Conservation (phyloP, 2,329 filamentous ascomycete genomes). For the Fusarium phyllophilum region DNA sequence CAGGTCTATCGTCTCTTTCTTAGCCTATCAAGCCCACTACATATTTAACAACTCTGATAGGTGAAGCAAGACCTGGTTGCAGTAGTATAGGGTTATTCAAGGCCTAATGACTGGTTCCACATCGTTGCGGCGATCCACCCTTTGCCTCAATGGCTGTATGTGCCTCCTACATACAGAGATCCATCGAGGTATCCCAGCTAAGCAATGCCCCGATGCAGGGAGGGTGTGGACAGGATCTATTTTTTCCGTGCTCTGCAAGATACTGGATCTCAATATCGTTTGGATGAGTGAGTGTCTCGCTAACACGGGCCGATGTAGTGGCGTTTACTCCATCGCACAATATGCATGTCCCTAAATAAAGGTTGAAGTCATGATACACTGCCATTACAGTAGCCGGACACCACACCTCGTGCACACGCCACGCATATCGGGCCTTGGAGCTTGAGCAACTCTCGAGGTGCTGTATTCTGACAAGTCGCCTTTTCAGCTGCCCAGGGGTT, state of each 20-base stretch:
- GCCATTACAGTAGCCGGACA: neutral
- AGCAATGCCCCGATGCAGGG: neutral
- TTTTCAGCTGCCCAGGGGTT: slow-evolving; percentile 27
- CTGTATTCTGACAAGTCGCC: slow-evolving; percentile 10
- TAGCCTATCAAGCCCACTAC: neutral
- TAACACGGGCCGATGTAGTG: neutral
- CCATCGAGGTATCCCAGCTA: neutral
- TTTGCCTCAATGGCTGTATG: slow-evolving; percentile 7
- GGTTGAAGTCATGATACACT: slow-evolving; percentile 6
- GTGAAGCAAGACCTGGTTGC: neutral
- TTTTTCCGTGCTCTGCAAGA: neutral
- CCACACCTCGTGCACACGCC: neutral
- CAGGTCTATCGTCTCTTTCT: neutral
- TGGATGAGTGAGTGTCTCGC: neutral
- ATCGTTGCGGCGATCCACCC: neutral
- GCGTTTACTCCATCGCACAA: slow-evolving; percentile 3
- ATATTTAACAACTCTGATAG: neutral
- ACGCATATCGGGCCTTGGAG: neutral
- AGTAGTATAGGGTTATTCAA: neutral
- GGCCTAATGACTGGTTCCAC: neutral
- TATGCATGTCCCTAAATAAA: neutral
- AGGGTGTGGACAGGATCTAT: neutral
- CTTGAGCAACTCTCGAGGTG: neutral
- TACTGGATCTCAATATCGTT: neutral
- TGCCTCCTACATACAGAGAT: neutral